These are phyloP conservation scores for Trametes maxima DNA, from an alignment of 768 basidiomycete genomes.

Conservation along the genomic window DNA sequence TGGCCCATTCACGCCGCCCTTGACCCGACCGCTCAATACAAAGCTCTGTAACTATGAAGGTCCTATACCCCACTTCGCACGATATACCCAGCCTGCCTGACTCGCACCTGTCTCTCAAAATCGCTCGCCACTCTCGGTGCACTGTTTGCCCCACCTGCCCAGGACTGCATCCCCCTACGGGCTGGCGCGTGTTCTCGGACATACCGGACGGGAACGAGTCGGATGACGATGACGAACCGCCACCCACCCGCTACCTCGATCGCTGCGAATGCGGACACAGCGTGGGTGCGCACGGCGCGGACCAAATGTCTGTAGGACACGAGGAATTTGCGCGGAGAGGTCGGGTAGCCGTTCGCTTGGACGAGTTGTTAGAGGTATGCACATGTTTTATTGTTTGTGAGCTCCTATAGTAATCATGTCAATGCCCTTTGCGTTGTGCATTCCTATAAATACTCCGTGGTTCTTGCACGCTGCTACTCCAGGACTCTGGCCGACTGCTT, in stretches of 20 bases:
- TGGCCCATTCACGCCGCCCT: not conserved
- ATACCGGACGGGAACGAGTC: conserved; percentile 69
- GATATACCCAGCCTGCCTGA: conserved; percentile 50
- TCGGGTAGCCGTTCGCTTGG: conserved; percentile 76
- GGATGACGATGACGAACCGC: conserved; percentile 61
- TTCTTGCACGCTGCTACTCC: not conserved
- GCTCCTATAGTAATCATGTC: not conserved
- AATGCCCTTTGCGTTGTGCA: not conserved
- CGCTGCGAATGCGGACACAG: conserved; percentile 73
- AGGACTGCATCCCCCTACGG: conserved; percentile 68
- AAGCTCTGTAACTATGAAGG: conserved; percentile 48
- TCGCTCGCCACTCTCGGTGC: conserved; percentile 82
- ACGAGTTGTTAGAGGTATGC: conserved; percentile 79
- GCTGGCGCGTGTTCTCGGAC: conserved; percentile 51
- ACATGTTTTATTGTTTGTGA: not conserved
- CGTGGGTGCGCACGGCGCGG: conserved; percentile 66
- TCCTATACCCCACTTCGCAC: conserved; percentile 67
- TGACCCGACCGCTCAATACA: not conserved
- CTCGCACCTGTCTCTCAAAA: conserved; percentile 65
- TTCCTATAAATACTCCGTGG: not conserved
- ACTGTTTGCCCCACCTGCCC: conserved; percentile 62
- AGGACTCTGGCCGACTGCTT: conserved; percentile 78
- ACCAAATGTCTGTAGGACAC: conserved; percentile 53
- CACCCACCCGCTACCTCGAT: conserved; percentile 49
- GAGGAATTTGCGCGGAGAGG: conserved; percentile 73